These are phyloP conservation scores for Cardamine occulta DNA, from an alignment of 345 rosid species.

Conservation along the genomic window DNA sequence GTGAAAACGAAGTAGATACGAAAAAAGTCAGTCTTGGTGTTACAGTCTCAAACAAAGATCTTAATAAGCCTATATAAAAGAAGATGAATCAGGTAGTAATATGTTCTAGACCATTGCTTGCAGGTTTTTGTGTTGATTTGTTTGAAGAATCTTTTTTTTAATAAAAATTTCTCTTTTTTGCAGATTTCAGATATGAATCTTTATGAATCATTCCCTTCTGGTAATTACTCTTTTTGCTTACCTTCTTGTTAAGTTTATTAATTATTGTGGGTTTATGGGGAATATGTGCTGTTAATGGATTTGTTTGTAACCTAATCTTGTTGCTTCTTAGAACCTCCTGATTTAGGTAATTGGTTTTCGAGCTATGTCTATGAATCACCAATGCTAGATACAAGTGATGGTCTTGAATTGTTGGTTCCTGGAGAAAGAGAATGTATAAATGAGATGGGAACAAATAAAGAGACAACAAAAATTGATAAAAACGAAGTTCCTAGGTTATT, in stretches of 20 bases:
- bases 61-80: constrained; percentile 28
- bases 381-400: constrained; percentile 49
- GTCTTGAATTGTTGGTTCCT: constrained; percentile 32
- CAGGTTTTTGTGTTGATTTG: neutral
- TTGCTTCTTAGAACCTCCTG: constrained; percentile 59
- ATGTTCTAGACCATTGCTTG: neutral
- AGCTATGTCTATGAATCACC: constrained; percentile 70
- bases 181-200: constrained; percentile 45
- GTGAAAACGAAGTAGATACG: constrained; percentile 11
- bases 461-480: neutral
- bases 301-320: neutral
- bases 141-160: neutral
- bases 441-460: constrained; percentile 23
- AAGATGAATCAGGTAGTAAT: constrained; percentile 38
- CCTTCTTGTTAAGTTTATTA: neutral
- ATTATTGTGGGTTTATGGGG: neutral
- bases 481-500: neutral
- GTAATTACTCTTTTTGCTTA: constrained; percentile 37
- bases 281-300: constrained; percentile 14
- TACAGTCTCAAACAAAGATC: constrained; percentile 10
- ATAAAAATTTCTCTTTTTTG: neutral
- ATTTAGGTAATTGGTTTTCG: constrained; percentile 63
- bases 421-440: constrained; percentile 44
- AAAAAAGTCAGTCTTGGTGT: constrained; percentile 3
- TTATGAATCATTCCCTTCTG: constrained; percentile 48